Base-by-base conservation (phyloP, 108 stramenopile genomes). In the Stephanodiscus minutulus region DNA sequence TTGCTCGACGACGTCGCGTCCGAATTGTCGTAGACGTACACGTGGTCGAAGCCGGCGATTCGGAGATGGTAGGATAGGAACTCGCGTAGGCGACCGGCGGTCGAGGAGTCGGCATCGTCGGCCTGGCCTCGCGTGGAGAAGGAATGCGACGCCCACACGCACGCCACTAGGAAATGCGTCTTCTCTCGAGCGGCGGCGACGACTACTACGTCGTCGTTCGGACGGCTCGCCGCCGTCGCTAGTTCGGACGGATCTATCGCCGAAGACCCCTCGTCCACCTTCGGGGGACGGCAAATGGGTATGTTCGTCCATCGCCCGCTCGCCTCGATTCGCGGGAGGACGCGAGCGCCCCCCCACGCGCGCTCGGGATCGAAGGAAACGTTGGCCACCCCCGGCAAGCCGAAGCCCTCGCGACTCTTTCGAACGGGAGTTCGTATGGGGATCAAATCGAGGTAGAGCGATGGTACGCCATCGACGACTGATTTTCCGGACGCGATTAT, bases 21-120 rank as follows among this genome's bases (percentile, higher is more conserved):
- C 10, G 89, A 79, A 56, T 94, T 94, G 73, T 94, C 93, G 65
- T 90, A 94, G 10, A 94, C 74, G 68, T 83, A 82, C n/a, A 94
- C 77, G 59, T 91, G 93, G 83, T 94, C 93, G 53, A 90, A 86
- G 3, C 85, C 85, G 13, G 83, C 89, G 53, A 87, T 72, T n/a
- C 55, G 33, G 12, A 48, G 49, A 46, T 90, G 83, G 57, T 83
- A 90, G 1, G 71, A 62, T 5, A 90, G 70, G 73, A 87, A 90
- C 72, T 90, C 89, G n/a, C 68, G 61, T 1, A 90, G 64, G 24
- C 89, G 74, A 12, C 61, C 59, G 17, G 63, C 61, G 10, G 67
- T 76, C 17, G 75, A 76, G 8, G 75, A 68, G 50, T 79, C 82
- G 37, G 79, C 66, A 46, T 74, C 52, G 13, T 58, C 35, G 17